Percentiles rank a stretch among this genome's conserved stretches.
phyloP scores from a whole-genome alignment of 1,139 yeast species.

The Hanseniaspora uvarum region DNA sequence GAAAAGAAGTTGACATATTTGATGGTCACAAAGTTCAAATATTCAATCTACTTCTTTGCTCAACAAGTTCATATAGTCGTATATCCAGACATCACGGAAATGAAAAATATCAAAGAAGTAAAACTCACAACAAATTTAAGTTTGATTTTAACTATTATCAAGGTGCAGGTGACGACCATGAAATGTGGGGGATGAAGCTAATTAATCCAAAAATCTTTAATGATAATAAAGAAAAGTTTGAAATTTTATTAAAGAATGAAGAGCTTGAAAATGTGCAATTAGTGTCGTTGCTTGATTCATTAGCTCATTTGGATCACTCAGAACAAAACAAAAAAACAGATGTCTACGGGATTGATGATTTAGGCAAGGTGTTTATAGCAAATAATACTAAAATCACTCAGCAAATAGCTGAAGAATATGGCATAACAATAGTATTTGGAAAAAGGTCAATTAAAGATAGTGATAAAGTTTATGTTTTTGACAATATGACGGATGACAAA shows the following conservation, averaged over 20 bases:
- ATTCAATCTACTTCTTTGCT: background rate
- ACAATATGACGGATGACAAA: slow-evolving; percentile 9
- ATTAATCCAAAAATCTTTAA: slow-evolving; percentile 52
- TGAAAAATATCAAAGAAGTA: slow-evolving; percentile 41
- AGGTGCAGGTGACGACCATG: slow-evolving; percentile 93
- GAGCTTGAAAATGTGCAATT: slow-evolving; percentile 24
- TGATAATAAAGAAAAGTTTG: slow-evolving; percentile 36
- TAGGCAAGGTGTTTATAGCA: slow-evolving; percentile 9
- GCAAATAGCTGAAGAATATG: slow-evolving; percentile 11
- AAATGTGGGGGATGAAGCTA: slow-evolving; percentile 55
- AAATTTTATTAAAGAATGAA: slow-evolving; percentile 25
- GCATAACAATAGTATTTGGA: slow-evolving; percentile 5
- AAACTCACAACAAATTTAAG: slow-evolving; percentile 16
- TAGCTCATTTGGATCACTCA: background rate
- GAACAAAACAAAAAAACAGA: background rate
- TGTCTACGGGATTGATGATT: background rate
- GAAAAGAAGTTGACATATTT: slow-evolving; percentile 28
- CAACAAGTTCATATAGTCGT: slow-evolving; percentile 2
- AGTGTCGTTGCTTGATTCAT: background rate
- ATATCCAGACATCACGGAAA: slow-evolving; percentile 42
- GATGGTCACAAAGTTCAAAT: slow-evolving; percentile 17
- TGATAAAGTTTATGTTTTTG: background rate
- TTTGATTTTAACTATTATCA: slow-evolving; percentile 56
- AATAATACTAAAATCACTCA: slow-evolving; percentile 21
- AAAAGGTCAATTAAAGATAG: background rate